These are phyloP conservation scores for Aristolochia californica DNA, from an alignment of 164 flowering plant genomes.

Conservation along the genomic window DNA sequence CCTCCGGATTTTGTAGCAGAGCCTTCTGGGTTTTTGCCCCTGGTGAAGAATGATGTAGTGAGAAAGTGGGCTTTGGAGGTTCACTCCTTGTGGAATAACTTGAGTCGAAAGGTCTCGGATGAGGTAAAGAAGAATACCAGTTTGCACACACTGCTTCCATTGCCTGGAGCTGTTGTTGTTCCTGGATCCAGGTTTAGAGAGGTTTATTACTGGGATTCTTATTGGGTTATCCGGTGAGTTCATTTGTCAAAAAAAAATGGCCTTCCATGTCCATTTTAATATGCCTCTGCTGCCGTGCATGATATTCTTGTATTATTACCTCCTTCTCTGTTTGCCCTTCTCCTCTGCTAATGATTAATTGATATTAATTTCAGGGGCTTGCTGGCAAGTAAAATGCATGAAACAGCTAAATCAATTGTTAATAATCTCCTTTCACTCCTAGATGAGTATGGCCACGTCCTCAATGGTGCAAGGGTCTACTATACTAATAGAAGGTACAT, in stretches of 20 bases:
- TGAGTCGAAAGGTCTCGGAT: constrained; percentile 56
- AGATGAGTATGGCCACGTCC: constrained; percentile 59
- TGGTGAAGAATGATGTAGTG: constrained; percentile 40
- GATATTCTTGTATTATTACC: too few species aligned
- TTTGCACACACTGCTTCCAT: constrained; percentile 59
- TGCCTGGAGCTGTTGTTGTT: constrained; percentile 43
- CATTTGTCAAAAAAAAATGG: background rate
- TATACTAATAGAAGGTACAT: constrained; percentile 79
- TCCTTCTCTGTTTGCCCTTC: background rate
- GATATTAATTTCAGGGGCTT: constrained; percentile 52
- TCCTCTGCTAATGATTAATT: background rate
- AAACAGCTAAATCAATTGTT: constrained; percentile 76
- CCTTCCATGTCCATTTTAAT: too few species aligned
- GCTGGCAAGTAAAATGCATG: constrained; percentile 78
- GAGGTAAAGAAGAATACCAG: constrained; percentile 35
- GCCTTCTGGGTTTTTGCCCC: constrained; percentile 62
- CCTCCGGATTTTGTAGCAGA: constrained; percentile 54
- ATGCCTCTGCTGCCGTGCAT: too few species aligned
- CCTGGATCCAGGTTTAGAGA: constrained; percentile 88
- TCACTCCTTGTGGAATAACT: constrained; percentile 76
- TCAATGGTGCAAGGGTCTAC: constrained; percentile 81
- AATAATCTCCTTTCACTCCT: constrained; percentile 57
- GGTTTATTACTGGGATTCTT: constrained; percentile 98
- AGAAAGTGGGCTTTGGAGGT: constrained; percentile 80
- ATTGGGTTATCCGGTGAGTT: constrained; percentile 73